Percentiles rank a stretch among this genome's conserved stretches.
Evolutionary conservation across 768 basidiomycete species (phyloP).

Genomic region (Psilocybe azurescens): DNA sequence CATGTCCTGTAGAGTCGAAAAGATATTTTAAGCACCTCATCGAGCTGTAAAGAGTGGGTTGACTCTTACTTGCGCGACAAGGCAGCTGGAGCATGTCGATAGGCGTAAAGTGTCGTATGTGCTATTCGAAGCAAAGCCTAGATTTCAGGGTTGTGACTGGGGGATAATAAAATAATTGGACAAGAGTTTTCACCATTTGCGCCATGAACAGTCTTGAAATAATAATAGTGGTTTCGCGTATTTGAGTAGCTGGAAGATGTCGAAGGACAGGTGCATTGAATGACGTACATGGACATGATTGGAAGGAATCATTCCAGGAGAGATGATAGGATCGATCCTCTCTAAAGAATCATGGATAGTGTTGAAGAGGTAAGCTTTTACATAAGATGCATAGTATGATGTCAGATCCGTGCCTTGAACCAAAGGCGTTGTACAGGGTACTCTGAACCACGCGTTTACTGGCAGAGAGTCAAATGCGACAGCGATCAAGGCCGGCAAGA

Average conservation of each 20-base stretch:
- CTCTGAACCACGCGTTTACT: conserved; percentile 44
- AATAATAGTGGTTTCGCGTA: background rate
- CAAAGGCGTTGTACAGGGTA: conserved; percentile 43
- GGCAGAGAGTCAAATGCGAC: background rate
- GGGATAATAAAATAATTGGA: background rate
- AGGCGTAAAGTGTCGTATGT: conserved; percentile 38
- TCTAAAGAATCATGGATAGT: conserved; percentile 22
- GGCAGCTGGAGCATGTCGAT: conserved; percentile 44
- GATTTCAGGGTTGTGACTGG: background rate
- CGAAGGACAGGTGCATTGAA: background rate
- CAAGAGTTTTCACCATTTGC: conserved; percentile 34
- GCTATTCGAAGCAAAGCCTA: conserved; percentile 40
- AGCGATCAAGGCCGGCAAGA: background rate
- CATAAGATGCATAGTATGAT: background rate
- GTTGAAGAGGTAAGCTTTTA: background rate
- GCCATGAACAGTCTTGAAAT: conserved; percentile 41
- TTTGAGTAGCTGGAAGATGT: no score
- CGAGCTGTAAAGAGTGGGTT: no score
- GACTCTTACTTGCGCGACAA: conserved; percentile 34
- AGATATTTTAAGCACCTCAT: background rate
- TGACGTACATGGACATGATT: conserved; percentile 46
- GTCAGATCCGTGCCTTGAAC: conserved; percentile 37
- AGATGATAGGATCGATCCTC: conserved; percentile 44
- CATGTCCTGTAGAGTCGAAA: conserved; percentile 31
- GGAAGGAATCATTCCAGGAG: conserved; percentile 37